Base-by-base conservation (phyloP, 2,329 filamentous ascomycete species). In the Claviceps fusiformis region DNA sequence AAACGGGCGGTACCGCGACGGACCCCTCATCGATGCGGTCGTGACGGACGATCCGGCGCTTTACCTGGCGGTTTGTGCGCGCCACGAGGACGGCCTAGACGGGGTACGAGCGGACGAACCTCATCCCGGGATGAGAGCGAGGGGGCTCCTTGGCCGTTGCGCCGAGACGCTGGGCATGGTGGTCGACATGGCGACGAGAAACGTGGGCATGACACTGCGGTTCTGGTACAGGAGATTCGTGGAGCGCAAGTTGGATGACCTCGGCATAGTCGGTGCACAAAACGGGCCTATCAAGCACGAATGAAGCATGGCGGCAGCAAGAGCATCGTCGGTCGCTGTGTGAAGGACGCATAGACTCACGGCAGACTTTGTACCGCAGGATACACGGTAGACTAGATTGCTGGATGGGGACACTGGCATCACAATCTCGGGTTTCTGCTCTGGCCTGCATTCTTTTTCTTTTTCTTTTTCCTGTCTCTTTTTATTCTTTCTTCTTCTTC, bases 21-120 rank as follows among this genome's bases (percentile, higher is more conserved):
- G 0, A 3, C 8, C 45, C 13, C 10, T 68, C 35, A 72, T 95
- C 1, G 87, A 95, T 62, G 91, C 88, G 0, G 85, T 95, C 5
- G 83, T 95, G 54, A 95, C 90, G 0, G 91, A 96, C 64, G 83
- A 95, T 61, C 87, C 88, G 1, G 78, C 78, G 64, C 69, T 78
- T 60, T 92, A 83, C 63, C 65, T 83, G 29, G 77, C 85, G 48
- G 76, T 89, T 2, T 81, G 79, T 58, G 63, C 74, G 50, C 62
- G 69, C 47, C 66, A 59, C 53, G 67, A 70, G 59, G 64, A 70
- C 46, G 68, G 70, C 57, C 57, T 64, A 48, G 68, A 69, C 43
- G 66, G 62, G 54, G 17, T 33, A 33, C 31, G 31, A 8, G 31
- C 31, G 8, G 31, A 33, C n/a, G n/a, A n/a, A n/a, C n/a, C n/a